These are phyloP conservation scores for Phaeosphaeriaceae sp. DNA, from an alignment of 2,329 filamentous ascomycete genomes.

Conservation along the genomic window DNA sequence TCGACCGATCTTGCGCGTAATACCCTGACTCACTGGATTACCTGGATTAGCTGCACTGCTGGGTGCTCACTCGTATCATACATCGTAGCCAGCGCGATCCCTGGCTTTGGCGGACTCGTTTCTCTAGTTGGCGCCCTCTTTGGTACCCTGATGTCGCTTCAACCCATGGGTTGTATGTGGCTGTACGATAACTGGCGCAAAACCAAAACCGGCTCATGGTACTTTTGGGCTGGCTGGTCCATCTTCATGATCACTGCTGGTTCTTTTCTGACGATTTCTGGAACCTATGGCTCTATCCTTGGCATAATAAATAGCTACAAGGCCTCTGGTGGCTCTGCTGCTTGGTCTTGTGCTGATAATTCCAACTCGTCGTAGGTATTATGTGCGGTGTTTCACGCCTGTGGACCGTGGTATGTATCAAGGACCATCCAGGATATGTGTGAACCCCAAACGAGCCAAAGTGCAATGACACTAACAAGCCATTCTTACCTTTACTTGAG, in stretches of 20 bases:
- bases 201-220: constrained; percentile 19
- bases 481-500: too few relatives aligned
- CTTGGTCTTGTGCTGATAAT: constrained; percentile 36
- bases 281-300: constrained; percentile 34
- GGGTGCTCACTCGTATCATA: constrained; percentile 27
- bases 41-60: constrained; percentile 31
- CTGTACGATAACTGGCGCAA: constrained; percentile 34
- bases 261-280: constrained; percentile 31
- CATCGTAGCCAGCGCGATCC: constrained; percentile 32
- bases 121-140: constrained; percentile 34
- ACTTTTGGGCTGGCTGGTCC: constrained; percentile 18
- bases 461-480: too few relatives aligned
- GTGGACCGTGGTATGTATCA: too few relatives aligned
- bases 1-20: constrained; percentile 64
- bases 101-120: constrained; percentile 34
- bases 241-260: constrained; percentile 31
- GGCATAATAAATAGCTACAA: constrained; percentile 38
- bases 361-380: constrained; percentile 20
- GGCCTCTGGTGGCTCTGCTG: constrained; percentile 25
- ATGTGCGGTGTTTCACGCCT: neutral
- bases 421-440: too few relatives aligned
- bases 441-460: too few relatives aligned
- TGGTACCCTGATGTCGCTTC: constrained; percentile 34
- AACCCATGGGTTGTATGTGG: constrained; percentile 40
- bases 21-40: constrained; percentile 31